These are phyloP conservation scores for Gelatoporia subvermispora DNA, from an alignment of 768 basidiomycete species.

Conservation along the genomic window DNA sequence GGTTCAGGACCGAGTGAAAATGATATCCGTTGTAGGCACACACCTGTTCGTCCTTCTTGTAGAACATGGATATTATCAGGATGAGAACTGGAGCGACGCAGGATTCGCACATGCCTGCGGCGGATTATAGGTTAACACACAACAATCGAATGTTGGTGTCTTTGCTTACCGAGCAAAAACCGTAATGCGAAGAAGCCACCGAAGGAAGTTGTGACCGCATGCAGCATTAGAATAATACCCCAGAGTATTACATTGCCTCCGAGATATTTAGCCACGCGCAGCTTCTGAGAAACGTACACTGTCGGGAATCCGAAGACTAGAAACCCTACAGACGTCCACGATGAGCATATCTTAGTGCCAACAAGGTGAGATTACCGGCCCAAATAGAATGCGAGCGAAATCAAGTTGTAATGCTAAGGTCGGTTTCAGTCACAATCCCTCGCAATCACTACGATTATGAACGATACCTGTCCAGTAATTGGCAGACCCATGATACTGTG, in stretches of 20 bases:
- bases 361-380: conserved; percentile 29
- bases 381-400: conserved; percentile 60
- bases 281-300: conserved; percentile 59
- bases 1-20: too few species aligned
- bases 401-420: conserved; percentile 54
- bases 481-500: conserved; percentile 62
- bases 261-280: conserved; percentile 44
- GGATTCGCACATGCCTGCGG: conserved; percentile 59
- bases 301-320: conserved; percentile 63
- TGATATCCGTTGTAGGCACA: too few species aligned
- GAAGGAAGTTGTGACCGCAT: conserved; percentile 51
- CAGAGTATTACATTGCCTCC: conserved; percentile 57
- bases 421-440: not conserved
- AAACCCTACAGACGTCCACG: conserved; percentile 33
- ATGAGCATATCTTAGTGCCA: not conserved
- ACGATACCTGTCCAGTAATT: conserved; percentile 55
- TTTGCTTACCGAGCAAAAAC: conserved; percentile 45
- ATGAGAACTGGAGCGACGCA: conserved; percentile 62
- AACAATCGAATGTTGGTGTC: too few species aligned
- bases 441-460: not conserved
- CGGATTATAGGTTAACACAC: too few species aligned
- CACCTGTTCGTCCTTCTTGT: conserved; percentile 63
- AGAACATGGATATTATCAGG: conserved; percentile 62
- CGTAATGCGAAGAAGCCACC: conserved; percentile 59
- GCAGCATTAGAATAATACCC: conserved; percentile 57